Percentiles rank a stretch among this genome's conserved stretches.
Conservation (phyloP, 164 flowering plant species). For the Macadamia tetraphylla region DNA sequence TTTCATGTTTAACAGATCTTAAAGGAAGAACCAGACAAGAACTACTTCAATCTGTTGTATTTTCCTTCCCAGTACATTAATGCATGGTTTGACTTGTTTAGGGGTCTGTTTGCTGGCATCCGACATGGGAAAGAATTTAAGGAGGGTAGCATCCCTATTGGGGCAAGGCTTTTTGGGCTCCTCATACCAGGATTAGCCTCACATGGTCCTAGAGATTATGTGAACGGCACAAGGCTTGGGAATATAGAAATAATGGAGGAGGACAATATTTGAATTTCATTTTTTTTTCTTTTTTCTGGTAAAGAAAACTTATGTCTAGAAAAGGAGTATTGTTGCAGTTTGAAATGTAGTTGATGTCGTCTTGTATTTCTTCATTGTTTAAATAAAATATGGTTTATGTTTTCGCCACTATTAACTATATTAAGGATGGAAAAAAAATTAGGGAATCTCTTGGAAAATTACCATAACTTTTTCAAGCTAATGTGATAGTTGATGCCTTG, state of each 20-base stretch:
- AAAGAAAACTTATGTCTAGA: too few species aligned
- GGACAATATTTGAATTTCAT: too few species aligned
- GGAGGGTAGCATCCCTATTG: conserved; percentile 8
- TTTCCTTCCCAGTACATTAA: conserved; percentile 8
- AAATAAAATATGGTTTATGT: too few species aligned
- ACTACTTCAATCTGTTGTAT: conserved; percentile 15
- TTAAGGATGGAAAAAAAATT: too few species aligned
- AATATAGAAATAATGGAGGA: background rate
- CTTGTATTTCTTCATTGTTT: too few species aligned
- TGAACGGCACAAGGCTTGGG: conserved; percentile 15
- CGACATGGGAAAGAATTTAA: conserved; percentile 13
- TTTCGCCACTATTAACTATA: too few species aligned
- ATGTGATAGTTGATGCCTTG: too few species aligned
- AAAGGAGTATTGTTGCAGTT: too few species aligned
- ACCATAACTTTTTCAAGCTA: too few species aligned
- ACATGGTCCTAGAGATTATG: conserved; percentile 23
- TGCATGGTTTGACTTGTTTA: conserved; percentile 14
- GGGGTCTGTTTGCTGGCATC: conserved; percentile 2
- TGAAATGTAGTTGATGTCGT: too few species aligned
- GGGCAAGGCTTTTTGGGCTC: conserved; percentile 4
- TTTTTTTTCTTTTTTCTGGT: too few species aligned
- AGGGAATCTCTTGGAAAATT: too few species aligned
- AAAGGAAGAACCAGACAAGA: conserved; percentile 24
- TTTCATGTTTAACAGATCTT: conserved; percentile 18
- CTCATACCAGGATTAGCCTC: conserved; percentile 15